Conservation (phyloP, 164 flowering plant genomes). For the Hamamelis virginiana region DNA sequence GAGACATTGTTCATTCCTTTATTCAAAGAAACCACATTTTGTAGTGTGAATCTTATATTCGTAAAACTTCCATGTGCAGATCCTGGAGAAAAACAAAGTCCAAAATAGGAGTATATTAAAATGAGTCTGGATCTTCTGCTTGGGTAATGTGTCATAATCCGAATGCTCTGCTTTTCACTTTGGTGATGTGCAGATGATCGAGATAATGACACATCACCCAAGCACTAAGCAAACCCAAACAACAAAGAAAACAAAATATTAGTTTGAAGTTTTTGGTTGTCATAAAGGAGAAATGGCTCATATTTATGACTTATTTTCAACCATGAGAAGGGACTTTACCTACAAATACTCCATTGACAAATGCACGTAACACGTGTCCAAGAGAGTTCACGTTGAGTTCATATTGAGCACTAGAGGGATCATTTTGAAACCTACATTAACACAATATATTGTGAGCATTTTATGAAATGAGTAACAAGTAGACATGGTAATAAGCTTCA, state of each 20-base stretch:
- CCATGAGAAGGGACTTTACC: slow-evolving; percentile 28
- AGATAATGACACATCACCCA: no score
- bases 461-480: neutral
- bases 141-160: no score
- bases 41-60: slow-evolving; percentile 26
- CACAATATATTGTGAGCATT: neutral
- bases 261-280: neutral
- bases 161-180: no score
- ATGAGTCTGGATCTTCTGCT: no score
- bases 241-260: neutral
- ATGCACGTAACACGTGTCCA: slow-evolving; percentile 69
- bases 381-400: slow-evolving; percentile 42
- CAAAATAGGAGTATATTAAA: neutral
- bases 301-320: no score
- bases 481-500: no score
- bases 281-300: no score
- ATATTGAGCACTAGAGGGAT: slow-evolving; percentile 23
- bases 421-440: slow-evolving; percentile 42
- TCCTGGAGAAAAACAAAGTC: slow-evolving; percentile 35
- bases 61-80: slow-evolving; percentile 58
- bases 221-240: no score
- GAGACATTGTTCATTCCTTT: slow-evolving; percentile 63
- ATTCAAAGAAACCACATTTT: slow-evolving; percentile 28
- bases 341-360: slow-evolving; percentile 47
- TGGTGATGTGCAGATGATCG: no score